phyloP scores from a whole-genome alignment of 768 basidiomycete species.

The Mrakia gelida region DNA sequence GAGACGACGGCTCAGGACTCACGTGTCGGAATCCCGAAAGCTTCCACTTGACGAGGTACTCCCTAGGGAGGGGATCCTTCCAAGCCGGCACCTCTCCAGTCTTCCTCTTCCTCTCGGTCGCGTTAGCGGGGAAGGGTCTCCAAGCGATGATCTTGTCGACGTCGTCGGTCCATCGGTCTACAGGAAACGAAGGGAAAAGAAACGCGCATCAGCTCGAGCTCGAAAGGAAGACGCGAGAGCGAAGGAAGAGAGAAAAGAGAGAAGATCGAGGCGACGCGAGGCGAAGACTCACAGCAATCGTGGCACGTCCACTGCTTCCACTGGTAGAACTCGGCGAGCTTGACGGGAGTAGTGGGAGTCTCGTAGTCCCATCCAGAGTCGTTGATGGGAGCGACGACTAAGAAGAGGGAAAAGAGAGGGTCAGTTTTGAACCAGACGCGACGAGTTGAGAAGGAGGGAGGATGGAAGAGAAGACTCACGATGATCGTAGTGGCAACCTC shows the following conservation, averaged over 20 bases:
- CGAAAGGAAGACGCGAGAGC: constrained; percentile 49
- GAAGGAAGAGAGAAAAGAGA: constrained; percentile 49
- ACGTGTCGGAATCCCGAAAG: constrained; percentile 65
- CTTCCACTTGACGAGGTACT: constrained; percentile 89
- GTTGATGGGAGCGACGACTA: constrained; percentile 45
- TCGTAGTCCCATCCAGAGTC: constrained; percentile 48
- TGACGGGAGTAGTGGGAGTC: constrained; percentile 50
- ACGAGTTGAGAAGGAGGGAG: background rate
- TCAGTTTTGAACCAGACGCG: background rate
- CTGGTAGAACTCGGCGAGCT: constrained; percentile 39
- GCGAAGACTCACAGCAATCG: constrained; percentile 71
- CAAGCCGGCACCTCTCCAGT: constrained; percentile 50
- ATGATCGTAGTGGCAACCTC: constrained; percentile 75
- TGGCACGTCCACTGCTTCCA: constrained; percentile 52
- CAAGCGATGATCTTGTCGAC: constrained; percentile 72
- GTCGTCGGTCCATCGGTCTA: constrained; percentile 21
- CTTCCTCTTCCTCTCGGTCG: constrained; percentile 53
- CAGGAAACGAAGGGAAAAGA: background rate
- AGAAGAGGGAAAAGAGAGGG: background rate
- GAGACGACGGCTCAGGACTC: constrained; percentile 42
- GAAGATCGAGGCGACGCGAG: constrained; percentile 53
- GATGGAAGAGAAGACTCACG: constrained; percentile 35
- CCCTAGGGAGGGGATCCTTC: constrained; percentile 68
- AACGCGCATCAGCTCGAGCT: background rate
- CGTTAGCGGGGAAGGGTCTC: constrained; percentile 71